Evolutionary conservation across 345 rosid species (phyloP), one percentile per base, ranked within the genome.

Genomic region (Barbarea vulgaris): DNA sequence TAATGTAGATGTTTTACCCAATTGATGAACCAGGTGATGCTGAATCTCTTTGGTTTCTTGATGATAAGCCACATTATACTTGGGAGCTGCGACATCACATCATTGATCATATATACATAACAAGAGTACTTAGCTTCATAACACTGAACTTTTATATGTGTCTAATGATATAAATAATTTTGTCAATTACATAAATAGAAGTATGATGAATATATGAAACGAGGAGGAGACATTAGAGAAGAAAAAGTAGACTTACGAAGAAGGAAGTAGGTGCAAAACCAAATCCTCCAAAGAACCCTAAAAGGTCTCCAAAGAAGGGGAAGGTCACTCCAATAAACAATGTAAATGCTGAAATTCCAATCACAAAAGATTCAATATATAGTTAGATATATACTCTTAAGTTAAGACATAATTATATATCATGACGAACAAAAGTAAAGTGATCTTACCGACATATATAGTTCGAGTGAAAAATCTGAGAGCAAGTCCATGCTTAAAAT

Each of bases 221-320:
- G 39, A 34, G 39, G 39, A 34, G 2, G 25, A 34, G 3, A 9
- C 41, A 36, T 13, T n/a, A 13, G 15, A 37, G 7, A 53, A 36
- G 18, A 52, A n/a, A 31, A 42, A 28, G 34, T 58, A 27, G 70
- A 48, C 96, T 90, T 77, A 90, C 97, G 60, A 95, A 92, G 81
- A 82, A 95, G 54, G 97, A 89, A 66, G 97, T 92, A 61, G 97
- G 97, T 30, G 99, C 93, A 77, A 90, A 92, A 12, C 97, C 94
- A 70, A 95, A 95, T 77, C 97, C 97, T 17, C 99, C 99, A 56
- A 95, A 95, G 84, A 90, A 95, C 44, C 97, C 97, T 70, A 95
- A 87, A 74, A 95, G 90, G 77, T 95, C 99, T 55, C 99, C 97
- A 31, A 95, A 90, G 85, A 95, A 95, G 0, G 97, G 97, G 79